Evolutionary conservation across 441 rosid species (phyloP).

Genomic region (Erodium moschatum): DNA sequence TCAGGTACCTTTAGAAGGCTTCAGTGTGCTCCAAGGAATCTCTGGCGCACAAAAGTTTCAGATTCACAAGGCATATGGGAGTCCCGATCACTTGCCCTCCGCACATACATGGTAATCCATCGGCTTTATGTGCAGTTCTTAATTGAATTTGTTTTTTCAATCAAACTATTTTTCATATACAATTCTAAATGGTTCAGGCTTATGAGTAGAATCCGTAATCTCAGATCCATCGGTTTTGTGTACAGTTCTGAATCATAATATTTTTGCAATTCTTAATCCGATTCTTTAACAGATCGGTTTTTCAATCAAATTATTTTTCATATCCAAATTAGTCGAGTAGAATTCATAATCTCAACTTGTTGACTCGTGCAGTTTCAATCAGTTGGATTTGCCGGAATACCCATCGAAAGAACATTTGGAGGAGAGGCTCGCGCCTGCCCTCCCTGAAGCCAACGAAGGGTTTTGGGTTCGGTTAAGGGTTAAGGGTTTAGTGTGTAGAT

Average conservation of each 20-base stretch:
- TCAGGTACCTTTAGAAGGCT: conserved; percentile 11
- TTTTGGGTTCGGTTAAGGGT: conserved; percentile 66
- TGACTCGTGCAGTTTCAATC: conserved; percentile 68
- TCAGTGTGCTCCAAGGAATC: conserved; percentile 10
- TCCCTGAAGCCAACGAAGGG: conserved; percentile 98
- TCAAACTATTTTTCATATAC: too few relatives aligned
- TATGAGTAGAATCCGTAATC: too few relatives aligned
- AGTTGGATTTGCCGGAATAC: conserved; percentile 93
- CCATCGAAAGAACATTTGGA: conserved; percentile 67
- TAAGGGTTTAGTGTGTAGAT: neutral
- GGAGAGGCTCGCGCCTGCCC: conserved; percentile 80
- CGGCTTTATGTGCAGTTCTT: too few relatives aligned
- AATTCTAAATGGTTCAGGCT: too few relatives aligned
- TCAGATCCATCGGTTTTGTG: too few relatives aligned
- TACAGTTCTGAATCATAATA: too few relatives aligned
- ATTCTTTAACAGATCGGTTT: too few relatives aligned
- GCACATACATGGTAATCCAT: conserved; percentile 63
- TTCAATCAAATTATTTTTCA: too few relatives aligned
- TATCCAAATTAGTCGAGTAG: neutral
- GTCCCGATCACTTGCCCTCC: conserved; percentile 8
- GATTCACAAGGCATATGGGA: conserved; percentile 11
- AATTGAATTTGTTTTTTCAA: too few relatives aligned
- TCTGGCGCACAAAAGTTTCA: conserved; percentile 7
- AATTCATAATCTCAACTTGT: neutral
- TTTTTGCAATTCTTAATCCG: too few relatives aligned